Percentiles rank a stretch among this genome's conserved stretches.
These are phyloP conservation scores for Aspergillus saccharolyticus DNA, from an alignment of 495 filamentous ascomycete genomes.

Conservation along the genomic window DNA sequence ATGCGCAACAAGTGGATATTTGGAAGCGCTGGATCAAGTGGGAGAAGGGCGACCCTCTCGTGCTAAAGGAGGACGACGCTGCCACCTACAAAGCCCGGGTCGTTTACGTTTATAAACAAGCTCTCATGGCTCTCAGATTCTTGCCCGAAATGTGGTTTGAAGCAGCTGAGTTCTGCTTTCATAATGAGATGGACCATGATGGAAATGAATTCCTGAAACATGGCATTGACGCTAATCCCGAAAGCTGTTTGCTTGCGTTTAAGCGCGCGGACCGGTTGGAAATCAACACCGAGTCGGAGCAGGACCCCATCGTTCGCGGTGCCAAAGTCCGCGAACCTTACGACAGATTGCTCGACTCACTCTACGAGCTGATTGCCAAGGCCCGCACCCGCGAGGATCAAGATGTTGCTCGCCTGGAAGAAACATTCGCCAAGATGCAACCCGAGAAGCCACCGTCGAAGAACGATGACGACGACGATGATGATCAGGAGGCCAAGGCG, in stretches of 20 bases:
- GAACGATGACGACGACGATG: conserved; percentile 62
- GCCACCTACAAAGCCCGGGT: conserved; percentile 69
- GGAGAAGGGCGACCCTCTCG: conserved; percentile 89
- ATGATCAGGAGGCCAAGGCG: conserved; percentile 48
- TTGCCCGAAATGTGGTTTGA: conserved; percentile 95
- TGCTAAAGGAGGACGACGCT: conserved; percentile 72
- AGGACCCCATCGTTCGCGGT: conserved; percentile 63
- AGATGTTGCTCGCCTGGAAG: conserved; percentile 67
- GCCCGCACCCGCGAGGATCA: conserved; percentile 66
- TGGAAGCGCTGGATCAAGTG: conserved; percentile 93
- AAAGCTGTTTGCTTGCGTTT: conserved; percentile 84
- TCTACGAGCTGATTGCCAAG: conserved; percentile 75
- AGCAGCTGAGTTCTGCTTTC: conserved; percentile 87
- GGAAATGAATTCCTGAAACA: conserved; percentile 74
- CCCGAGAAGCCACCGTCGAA: conserved; percentile 43
- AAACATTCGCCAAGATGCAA: conserved; percentile 38
- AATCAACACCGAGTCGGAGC: conserved; percentile 60
- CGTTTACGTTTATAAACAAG: conserved; percentile 87
- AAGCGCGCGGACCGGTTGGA: conserved; percentile 86
- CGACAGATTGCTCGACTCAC: conserved; percentile 72
- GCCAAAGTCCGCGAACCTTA: conserved; percentile 74
- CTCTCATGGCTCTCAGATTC: conserved; percentile 87
- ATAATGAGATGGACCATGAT: conserved; percentile 62
- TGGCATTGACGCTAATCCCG: conserved; percentile 84
- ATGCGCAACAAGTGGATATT: conserved; percentile 74